phyloP scores from a whole-genome alignment of 2,329 filamentous ascomycete species.

The Arthrobotrys entomopaga region DNA sequence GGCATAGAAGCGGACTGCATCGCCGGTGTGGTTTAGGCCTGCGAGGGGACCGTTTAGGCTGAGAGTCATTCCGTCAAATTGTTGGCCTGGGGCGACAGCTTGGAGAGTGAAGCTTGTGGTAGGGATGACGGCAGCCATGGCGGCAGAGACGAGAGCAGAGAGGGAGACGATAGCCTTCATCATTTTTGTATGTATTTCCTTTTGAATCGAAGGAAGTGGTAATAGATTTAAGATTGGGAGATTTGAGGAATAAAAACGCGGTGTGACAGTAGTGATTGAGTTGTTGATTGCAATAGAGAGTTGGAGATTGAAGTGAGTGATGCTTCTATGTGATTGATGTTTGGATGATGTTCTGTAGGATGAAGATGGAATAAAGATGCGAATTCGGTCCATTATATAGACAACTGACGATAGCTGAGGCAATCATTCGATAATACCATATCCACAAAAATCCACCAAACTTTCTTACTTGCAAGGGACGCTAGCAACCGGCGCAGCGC shows the following conservation, averaged over 20 bases:
- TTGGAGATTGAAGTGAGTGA: conserved; percentile 21
- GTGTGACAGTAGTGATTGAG: neutral
- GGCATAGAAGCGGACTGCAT: conserved; percentile 43
- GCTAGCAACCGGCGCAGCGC: neutral
- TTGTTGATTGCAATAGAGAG: conserved; percentile 2
- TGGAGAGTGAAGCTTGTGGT: conserved; percentile 45
- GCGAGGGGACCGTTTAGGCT: conserved; percentile 37
- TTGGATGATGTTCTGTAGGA: conserved; percentile 46
- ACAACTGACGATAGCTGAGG: conserved; percentile 1
- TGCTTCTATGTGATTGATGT: conserved; percentile 32
- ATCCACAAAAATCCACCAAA: conserved; percentile 24
- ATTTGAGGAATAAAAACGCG: neutral
- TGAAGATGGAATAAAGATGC: conserved; percentile 20
- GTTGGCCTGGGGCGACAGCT: conserved; percentile 42
- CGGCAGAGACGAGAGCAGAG: conserved; percentile 47
- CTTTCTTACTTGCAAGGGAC: conserved; percentile 6
- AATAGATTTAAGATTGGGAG: conserved; percentile 1
- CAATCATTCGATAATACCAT: neutral
- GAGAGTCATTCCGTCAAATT: conserved; percentile 45
- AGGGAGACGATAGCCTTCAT: conserved; percentile 47
- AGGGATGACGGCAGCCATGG: conserved; percentile 45
- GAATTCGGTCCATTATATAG: conserved; percentile 43
- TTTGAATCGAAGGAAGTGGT: neutral
- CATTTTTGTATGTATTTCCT: conserved; percentile 28
- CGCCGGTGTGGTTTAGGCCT: conserved; percentile 24